A percentile compares a stretch with the other conserved stretches of the same genome.
phyloP scores from a whole-genome alignment of 257 asterid species.

The Misopates orontium region DNA sequence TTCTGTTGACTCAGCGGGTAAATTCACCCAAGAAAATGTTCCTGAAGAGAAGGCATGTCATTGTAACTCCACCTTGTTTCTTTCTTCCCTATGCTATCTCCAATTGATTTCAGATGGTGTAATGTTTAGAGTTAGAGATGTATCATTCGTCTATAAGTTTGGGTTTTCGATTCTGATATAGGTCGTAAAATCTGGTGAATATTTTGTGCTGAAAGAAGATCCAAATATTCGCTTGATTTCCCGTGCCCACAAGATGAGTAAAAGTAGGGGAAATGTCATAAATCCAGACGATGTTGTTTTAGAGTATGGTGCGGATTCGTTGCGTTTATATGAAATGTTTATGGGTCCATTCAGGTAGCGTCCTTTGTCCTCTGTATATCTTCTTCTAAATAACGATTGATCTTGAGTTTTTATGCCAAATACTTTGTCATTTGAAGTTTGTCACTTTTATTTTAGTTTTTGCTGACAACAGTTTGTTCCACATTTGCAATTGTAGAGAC shows the following conservation, averaged over 20 bases:
- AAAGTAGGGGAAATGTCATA: slow-evolving; percentile 93
- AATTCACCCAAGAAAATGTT: slow-evolving; percentile 62
- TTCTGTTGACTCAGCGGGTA: slow-evolving; percentile 46
- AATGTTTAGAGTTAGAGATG: not conserved
- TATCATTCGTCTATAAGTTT: slow-evolving; percentile 5
- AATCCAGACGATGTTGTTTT: slow-evolving; percentile 95
- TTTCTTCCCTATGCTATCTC: not conserved
- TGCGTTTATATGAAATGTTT: slow-evolving; percentile 97
- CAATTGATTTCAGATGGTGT: not conserved
- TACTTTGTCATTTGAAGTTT: slow-evolving; percentile 5
- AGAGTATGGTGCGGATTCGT: slow-evolving; percentile 95
- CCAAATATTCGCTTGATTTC: slow-evolving; percentile 68
- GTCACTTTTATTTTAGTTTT: slow-evolving; percentile 6
- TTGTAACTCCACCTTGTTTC: slow-evolving; percentile 1
- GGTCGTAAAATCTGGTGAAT: slow-evolving; percentile 82
- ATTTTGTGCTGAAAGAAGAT: slow-evolving; percentile 77
- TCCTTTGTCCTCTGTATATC: slow-evolving; percentile 21
- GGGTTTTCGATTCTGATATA: slow-evolving; percentile 32
- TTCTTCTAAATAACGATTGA: slow-evolving; percentile 9
- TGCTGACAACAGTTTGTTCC: slow-evolving; percentile 4
- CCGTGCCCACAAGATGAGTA: slow-evolving; percentile 96
- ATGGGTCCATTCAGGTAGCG: slow-evolving; percentile 96
- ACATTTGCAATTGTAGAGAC: slow-evolving; percentile 54
- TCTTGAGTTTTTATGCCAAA: not conserved
- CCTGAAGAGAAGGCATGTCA: slow-evolving; percentile 70